Evolutionary conservation across 2,329 filamentous ascomycete species (phyloP), one percentile per base, ranked within the genome.

Genomic region (Furcasterigmium furcatum): DNA sequence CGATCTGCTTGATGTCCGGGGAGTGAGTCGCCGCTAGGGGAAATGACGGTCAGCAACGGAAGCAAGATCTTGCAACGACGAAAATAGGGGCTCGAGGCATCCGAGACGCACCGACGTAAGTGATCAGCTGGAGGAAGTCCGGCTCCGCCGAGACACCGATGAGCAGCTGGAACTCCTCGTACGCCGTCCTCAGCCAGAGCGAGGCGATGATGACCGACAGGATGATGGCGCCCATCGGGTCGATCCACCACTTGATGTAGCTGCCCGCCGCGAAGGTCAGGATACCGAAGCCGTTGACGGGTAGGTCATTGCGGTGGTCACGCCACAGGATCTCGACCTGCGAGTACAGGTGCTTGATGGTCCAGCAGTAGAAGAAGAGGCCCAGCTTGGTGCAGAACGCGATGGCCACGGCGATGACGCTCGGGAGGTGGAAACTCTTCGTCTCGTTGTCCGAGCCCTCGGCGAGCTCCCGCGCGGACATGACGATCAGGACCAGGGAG

Each of bases 251-350:
- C 48, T 75, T 73, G 19, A 97, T 74, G 72, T 95, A 95, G 52
- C 84, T 83, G 27, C 94, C 94, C 45, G 90, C 88, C n/a, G 96
- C 85, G 3, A 88, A 92, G 1, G 91, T 96, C 45, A 96, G 68
- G 52, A 97, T 84, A 80, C 87, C 91, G 55, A 95, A 90, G 44
- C 90, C 90, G 64, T 97, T 99, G 77, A 99, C 90, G 58, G 96
- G 76, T n/a, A 99, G 75, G 61, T 99, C 94, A 61, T 99, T 99
- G 50, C 94, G 85, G 70, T 99, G 94, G 60, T 97, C 92, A 65
- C 95, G 88, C 91, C 91, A 96, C 13, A 97, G 73, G 61, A 96
- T 96, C 46, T 87, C 81, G 52, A 96, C 83, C 65, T 96, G 91
- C 49, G 84, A 90, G 72, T 97, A 96, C 58, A 89, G 88, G 70